Evolutionary conservation across 495 filamentous ascomycete species (phyloP), one percentile per base, ranked within the genome.

Genomic region (Aspergillus panamensis): DNA sequence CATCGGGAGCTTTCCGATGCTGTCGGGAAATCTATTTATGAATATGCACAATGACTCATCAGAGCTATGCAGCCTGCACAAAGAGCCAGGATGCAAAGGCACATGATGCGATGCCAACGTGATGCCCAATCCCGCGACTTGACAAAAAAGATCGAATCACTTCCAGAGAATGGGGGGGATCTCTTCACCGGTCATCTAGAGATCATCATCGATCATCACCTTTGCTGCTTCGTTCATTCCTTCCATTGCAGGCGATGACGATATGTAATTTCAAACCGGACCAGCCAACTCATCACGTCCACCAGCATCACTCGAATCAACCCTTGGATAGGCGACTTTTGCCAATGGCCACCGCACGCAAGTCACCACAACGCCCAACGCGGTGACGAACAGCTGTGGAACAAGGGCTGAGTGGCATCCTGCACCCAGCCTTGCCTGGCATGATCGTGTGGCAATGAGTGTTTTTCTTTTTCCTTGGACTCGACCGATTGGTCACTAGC

Each of bases 351-450:
- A 43, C 39, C 39, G 39, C 44, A 58, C 60, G 40, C 45, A 48
- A 51, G 60, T 53, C 48, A 47, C 33, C 50, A 40, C 3, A 29
- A 35, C 54, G 60, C 60, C 54, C 55, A 62, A 62, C 54, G 48
- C 51, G 49, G 60, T 37, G 39, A 49, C 45, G 44, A 49, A 45
- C 52, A n/a, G 57, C 25, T 31, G 25, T 44, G 19, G 17, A 6
- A 32, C 39, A 19, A 45, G 51, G 52, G 58, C 54, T 58, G 54
- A 50, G 45, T 58, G 59, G 54, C 37, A 45, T 39, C 49, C 55
- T 50, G 39, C 17, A 48, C 32, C 32, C 40, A 37, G 37, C 31
- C 40, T 31, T 13, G n/a, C 25, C 53, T 55, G 31, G 40, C 16
- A 31, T 17, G 33, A 37, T 37, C 17, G 30, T 40, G 29, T 45